Evolutionary conservation across 2,329 filamentous ascomycete species (phyloP), one percentile per base, ranked within the genome.

Genomic region (Cladophialophora psammophila): DNA sequence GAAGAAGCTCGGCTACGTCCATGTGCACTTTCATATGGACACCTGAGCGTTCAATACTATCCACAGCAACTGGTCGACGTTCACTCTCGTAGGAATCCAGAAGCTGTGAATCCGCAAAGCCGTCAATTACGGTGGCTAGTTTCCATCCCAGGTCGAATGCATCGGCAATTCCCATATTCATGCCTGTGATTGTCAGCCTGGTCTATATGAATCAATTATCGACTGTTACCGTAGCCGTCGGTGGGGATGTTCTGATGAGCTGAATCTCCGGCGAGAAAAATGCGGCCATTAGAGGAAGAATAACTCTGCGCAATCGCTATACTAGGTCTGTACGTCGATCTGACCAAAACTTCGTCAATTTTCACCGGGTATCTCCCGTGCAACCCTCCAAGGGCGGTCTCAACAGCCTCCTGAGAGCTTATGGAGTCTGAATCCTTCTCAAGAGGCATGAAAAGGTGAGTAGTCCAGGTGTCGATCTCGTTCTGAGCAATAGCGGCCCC

Each of bases 91-190:
- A 79, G 5, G 74, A 69, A 7, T 56, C 38, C 1, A 78, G 69
- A 0, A 78, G 65, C 1, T 34, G 20, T 5, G 13, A 1, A 9
- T 74, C 74, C 1, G 77, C 78, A 1, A 76, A 67, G 6, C 78
- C 75, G 18, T 78, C 76, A 0, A 84, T 72, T 2, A 82, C 83
- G 1, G 80, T 76, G 0, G 82, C 79, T 2, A 87, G 76, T 70
- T 87, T 87, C 85, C 85, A 88, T 26, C 81, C 82, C 0, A 87
- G 76, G 64, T 87, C 86, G 34, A 83, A 78, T 0, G 84, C 81
- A 63, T 87, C 85, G 18, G 83, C 82, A 20, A 88, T 80, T 0
- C 85, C 85, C 0, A 83, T 84, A 72, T 88, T 87, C 84, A 88
- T 85, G 0, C 86, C 86, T n/a, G n/a, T n/a, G n/a, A n/a, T n/a